Conservation (phyloP, 129 eudicot genomes). For the Dittrichia graveolens region DNA sequence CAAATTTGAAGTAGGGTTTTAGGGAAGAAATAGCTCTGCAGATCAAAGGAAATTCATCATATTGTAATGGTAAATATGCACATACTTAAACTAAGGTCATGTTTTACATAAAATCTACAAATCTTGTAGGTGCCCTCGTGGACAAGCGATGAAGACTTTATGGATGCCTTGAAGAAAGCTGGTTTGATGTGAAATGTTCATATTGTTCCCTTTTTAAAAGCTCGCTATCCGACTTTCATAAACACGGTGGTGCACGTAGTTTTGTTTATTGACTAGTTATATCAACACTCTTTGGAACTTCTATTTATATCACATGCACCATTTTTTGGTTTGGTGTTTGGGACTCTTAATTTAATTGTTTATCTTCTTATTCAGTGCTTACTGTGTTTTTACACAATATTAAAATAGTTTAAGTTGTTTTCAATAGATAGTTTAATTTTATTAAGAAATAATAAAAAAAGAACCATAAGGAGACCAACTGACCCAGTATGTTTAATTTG, state of each 20-base stretch:
- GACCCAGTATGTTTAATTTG: too few species aligned
- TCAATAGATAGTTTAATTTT: too few species aligned
- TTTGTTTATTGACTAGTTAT: slow-evolving; percentile 1
- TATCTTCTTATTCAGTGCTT: too few species aligned
- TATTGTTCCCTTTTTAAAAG: not conserved
- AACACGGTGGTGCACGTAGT: not conserved
- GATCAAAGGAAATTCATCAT: not conserved
- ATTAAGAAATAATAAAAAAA: too few species aligned
- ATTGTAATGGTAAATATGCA: not conserved
- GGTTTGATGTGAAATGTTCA: slow-evolving; percentile 46
- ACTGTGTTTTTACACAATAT: too few species aligned
- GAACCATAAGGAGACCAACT: too few species aligned
- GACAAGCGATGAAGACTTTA: slow-evolving; percentile 56
- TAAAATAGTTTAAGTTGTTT: too few species aligned
- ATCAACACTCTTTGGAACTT: not conserved
- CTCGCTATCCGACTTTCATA: not conserved
- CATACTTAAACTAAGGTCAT: not conserved
- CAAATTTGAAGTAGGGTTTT: not conserved
- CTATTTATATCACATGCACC: not conserved
- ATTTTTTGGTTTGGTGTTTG: not conserved
- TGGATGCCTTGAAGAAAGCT: slow-evolving; percentile 65
- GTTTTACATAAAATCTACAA: not conserved
- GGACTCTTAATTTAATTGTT: too few species aligned
- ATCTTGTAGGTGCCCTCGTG: slow-evolving; percentile 66
- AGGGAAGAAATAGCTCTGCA: not conserved